Evolutionary conservation across 208 protist genomes (phyloP), one percentile per base, ranked within the genome.

Genomic region (Leishmania braziliensis): DNA sequence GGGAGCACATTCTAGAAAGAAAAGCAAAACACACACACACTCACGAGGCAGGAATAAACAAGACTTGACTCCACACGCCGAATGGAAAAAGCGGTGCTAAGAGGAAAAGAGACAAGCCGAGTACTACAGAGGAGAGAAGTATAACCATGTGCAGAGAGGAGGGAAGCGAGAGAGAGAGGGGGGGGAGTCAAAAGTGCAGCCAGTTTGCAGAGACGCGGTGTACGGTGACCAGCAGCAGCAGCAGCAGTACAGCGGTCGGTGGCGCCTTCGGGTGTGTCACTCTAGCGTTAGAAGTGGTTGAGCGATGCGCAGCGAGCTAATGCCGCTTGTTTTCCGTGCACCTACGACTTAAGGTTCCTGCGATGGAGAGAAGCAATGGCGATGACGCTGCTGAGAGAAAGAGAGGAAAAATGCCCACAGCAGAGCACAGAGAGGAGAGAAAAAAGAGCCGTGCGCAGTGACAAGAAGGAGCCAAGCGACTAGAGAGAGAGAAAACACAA

Each of bases 351-450:
- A 36, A 0, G n/a, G n/a, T 36, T 2, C 60, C 60, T 36, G 60
- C 10, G n/a, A 65, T 36, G n/a, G 2, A 65, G n/a, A 65, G 14
- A 5, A 18, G 16, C 12, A 98, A 36, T 10, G 66, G 20, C 12
- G 66, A 6, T 10, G 1, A n/a, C 0, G 39, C 39, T 23, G 3
- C 8, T 39, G 36, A 0, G 36, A 12, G 18, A 20, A 8, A 71
- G 36, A 3, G 18, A 29, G 14, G 36, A 3, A 20, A 1, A 9
- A 26, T 6, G 65, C 2, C 29, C 39, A n/a, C 39, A 70, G 29
- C 36, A 3, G 65, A 70, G 29, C 20, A 50, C 65, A 1, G 29
- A 69, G 3, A n/a, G 20, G 18, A 43, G 48, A 43, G 54, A 70
- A 81, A 43, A 70, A 81, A 43, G 46, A 75, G 23, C 18, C 12